Conservation (phyloP, 2,329 filamentous ascomycete species). For the Rutstroemia sp. region DNA sequence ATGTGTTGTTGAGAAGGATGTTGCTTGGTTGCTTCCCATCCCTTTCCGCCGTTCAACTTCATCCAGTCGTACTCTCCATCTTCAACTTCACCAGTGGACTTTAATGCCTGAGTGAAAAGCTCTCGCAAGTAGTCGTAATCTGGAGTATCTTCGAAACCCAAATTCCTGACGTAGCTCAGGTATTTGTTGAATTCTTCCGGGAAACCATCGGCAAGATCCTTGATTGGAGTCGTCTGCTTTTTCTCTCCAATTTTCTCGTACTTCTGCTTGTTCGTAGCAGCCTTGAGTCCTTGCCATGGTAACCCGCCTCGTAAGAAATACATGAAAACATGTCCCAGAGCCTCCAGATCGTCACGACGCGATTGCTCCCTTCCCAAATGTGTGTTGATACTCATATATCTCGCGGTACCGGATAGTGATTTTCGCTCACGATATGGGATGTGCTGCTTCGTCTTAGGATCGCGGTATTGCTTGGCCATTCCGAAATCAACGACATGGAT, state of each 20-base stretch:
- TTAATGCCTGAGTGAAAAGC: slow-evolving; percentile 90
- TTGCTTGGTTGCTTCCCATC: slow-evolving; percentile 75
- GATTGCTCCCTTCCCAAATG: slow-evolving; percentile 95
- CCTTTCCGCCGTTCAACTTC: slow-evolving; percentile 88
- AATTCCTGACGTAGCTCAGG: slow-evolving; percentile 91
- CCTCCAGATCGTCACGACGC: slow-evolving; percentile 90
- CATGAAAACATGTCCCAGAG: slow-evolving; percentile 68
- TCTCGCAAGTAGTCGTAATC: slow-evolving; percentile 98
- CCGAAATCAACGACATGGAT: slow-evolving; percentile 99
- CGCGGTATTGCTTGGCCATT: slow-evolving; percentile 99
- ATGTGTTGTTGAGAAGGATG: slow-evolving; percentile 50
- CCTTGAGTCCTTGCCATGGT: slow-evolving; percentile 67
- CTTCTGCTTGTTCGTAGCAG: slow-evolving; percentile 84
- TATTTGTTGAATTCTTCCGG: slow-evolving; percentile 98
- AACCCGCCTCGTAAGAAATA: slow-evolving; percentile 66
- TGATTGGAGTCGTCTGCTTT: slow-evolving; percentile 96
- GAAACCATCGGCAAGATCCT: slow-evolving; percentile 93
- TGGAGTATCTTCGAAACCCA: slow-evolving; percentile 96
- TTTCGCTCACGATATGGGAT: slow-evolving; percentile 97
- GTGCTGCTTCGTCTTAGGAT: slow-evolving; percentile 98
- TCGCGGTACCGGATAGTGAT: slow-evolving; percentile 88
- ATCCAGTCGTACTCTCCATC: slow-evolving; percentile 99
- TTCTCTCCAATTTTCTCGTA: slow-evolving; percentile 99
- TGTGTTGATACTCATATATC: slow-evolving; percentile 99
- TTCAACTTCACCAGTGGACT: slow-evolving; percentile 89